Evolutionary conservation across 306 rosid genomes (phyloP), one percentile per base, ranked within the genome.

Genomic region (Coriaria nepalensis): DNA sequence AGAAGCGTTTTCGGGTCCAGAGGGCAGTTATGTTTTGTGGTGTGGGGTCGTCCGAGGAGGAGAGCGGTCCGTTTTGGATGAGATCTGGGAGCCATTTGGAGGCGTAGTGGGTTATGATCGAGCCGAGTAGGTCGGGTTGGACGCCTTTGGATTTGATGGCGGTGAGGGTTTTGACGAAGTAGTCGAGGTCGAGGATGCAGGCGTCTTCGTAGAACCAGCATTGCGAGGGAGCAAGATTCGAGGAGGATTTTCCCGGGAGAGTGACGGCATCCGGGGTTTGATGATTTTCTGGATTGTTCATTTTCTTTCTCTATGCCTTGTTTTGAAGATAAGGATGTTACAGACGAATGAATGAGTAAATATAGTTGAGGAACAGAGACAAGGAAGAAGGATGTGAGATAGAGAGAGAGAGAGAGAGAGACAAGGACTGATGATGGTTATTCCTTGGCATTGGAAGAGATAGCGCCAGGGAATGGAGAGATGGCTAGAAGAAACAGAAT

Each of bases 71-170:
- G 29, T 1, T 20, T 20, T 20, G 29, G 29, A 20, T 20, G 58
- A 90, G 68, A 37, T 90, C 94, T 0, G 98, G 98, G 15, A 90
- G 92, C 98, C 98, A 90, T 66, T 79, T 85, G 53, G 84, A 74
- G 42, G 98, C 95, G 36, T 84, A 84, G 61, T 90, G 98, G 34
- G 93, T 73, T 59, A 90, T 84, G 12, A 90, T 64, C 13, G 95
- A 90, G 49, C 87, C 92, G 20, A 90, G 61, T 49, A 90, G 68
- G 33, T 90, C 98, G 0, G 74, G 62, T 1, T 82, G 82, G 14
- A 90, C 94, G 5, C 93, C 98, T 55, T 90, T 90, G 43, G 81
- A 70, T 45, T 81, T 79, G 43, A 90, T 85, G 55, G 77, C 81
- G 34, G 92, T 52, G 33, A 90, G 79, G 35, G 95, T 90, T 61